A percentile compares a stretch with the other conserved stretches of the same genome.
phyloP scores from a whole-genome alignment of 345 rosid genomes.

The sweet orange (Citrus sinensis) region DNA sequence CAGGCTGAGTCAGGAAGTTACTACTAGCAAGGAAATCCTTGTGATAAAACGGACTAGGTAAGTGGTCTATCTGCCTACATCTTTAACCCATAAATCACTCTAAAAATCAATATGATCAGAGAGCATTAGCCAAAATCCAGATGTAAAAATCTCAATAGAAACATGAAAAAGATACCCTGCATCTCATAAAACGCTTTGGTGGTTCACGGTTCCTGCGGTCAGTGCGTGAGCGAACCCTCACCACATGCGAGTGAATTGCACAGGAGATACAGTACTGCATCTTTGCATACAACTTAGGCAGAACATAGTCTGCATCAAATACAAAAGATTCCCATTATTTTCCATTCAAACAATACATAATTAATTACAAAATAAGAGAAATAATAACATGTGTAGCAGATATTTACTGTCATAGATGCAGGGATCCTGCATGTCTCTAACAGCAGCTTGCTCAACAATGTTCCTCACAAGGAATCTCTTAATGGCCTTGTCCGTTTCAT shows the following conservation, averaged over 20 bases:
- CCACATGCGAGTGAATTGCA: conserved; percentile 97
- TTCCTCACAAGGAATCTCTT: conserved; percentile 89
- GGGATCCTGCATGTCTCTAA: conserved; percentile 85
- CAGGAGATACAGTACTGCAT: conserved; percentile 91
- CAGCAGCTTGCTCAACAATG: conserved; percentile 90
- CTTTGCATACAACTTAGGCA: conserved; percentile 81
- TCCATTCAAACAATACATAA: neutral
- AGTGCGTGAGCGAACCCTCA: conserved; percentile 81
- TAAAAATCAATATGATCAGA: too few relatives aligned
- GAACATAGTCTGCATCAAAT: conserved; percentile 47
- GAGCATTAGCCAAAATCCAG: neutral
- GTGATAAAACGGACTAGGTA: neutral
- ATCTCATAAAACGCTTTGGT: conserved; percentile 75
- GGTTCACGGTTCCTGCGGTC: conserved; percentile 76
- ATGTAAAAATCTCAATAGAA: too few relatives aligned
- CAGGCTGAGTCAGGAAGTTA: too few relatives aligned
- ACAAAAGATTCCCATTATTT: neutral
- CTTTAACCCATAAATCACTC: neutral
- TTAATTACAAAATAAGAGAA: too few relatives aligned
- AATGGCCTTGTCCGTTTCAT: conserved; percentile 64
- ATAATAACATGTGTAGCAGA: neutral
- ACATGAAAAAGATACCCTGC: conserved; percentile 43
- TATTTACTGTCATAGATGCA: conserved; percentile 66
- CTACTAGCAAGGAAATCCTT: neutral
- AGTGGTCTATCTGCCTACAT: neutral